phyloP scores from a whole-genome alignment of 2,329 filamentous ascomycete genomes.

The Penicillium sp. region DNA sequence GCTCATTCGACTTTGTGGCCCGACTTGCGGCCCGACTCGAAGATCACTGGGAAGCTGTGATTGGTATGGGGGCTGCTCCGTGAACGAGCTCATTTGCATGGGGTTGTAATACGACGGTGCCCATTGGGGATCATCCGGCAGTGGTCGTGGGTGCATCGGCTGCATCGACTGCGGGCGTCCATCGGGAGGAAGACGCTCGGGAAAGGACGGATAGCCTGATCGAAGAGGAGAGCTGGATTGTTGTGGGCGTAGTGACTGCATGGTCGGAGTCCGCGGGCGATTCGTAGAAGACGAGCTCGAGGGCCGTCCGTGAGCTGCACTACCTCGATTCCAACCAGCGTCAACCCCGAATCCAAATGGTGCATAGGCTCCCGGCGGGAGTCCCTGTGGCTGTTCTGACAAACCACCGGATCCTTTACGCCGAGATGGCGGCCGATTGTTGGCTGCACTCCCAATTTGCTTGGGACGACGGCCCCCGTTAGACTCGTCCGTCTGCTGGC shows the following conservation, averaged over 20 bases:
- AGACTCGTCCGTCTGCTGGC: slow-evolving; percentile 48
- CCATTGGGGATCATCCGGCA: slow-evolving; percentile 50
- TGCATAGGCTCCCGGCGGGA: slow-evolving; percentile 28
- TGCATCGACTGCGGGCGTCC: slow-evolving; percentile 35
- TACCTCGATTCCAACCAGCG: slow-evolving; percentile 47
- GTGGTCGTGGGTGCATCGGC: slow-evolving; percentile 35
- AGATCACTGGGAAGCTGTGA: slow-evolving; percentile 33
- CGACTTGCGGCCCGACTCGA: slow-evolving; percentile 27
- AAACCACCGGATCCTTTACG: slow-evolving; percentile 13
- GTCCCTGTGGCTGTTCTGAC: slow-evolving; percentile 11
- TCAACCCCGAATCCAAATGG: slow-evolving; percentile 31
- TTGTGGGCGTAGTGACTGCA: slow-evolving; percentile 37
- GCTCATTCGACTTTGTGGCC: slow-evolving; percentile 23
- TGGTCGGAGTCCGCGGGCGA: slow-evolving; percentile 44
- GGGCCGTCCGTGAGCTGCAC: slow-evolving; percentile 41
- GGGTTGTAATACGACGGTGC: slow-evolving; percentile 34
- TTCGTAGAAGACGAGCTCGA: slow-evolving; percentile 36
- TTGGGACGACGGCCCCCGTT: slow-evolving; percentile 19
- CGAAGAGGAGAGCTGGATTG: slow-evolving; percentile 35
- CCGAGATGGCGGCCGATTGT: slow-evolving; percentile 20
- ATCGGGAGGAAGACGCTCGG: slow-evolving; percentile 37
- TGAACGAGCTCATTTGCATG: slow-evolving; percentile 26
- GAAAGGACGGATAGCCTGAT: slow-evolving; percentile 30
- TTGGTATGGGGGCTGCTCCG: slow-evolving; percentile 30
- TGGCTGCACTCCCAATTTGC: slow-evolving; percentile 21